A percentile compares a stretch with the other conserved stretches of the same genome.
phyloP scores from a whole-genome alignment of 2,329 filamentous ascomycete species.

The Aspergillus neotritici region DNA sequence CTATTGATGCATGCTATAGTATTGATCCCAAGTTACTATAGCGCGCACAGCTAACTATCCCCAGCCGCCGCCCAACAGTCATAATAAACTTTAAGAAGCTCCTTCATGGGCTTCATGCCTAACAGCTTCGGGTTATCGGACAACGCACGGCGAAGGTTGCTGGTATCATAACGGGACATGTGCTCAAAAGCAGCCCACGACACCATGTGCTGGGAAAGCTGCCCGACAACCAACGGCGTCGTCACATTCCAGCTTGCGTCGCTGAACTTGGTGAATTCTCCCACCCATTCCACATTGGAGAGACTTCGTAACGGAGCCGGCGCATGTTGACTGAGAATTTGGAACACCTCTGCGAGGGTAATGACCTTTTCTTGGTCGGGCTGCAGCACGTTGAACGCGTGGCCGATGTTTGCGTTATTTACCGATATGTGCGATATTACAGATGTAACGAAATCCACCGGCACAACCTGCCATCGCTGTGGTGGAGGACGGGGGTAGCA shows the following conservation, averaged over 20 bases:
- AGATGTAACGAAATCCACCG: constrained; percentile 13
- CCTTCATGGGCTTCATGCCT: neutral
- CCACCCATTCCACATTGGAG: constrained; percentile 1
- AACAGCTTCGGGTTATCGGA: constrained; percentile 2
- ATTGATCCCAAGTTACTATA: too few species aligned
- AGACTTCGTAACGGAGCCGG: constrained; percentile 1
- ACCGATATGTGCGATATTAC: constrained; percentile 12
- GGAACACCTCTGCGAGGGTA: neutral
- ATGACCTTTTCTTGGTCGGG: constrained; percentile 4
- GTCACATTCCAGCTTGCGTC: neutral
- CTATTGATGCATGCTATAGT: too few species aligned
- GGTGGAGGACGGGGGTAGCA: constrained; percentile 9
- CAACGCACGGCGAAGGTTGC: constrained; percentile 6
- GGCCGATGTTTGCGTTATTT: constrained; percentile 6
- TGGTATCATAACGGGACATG: constrained; percentile 2
- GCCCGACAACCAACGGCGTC: neutral
- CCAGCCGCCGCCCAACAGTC: constrained; percentile 1
- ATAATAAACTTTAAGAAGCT: constrained; percentile 6
- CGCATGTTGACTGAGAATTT: neutral
- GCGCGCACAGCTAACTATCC: neutral
- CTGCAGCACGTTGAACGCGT: constrained; percentile 15
- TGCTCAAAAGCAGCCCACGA: constrained; percentile 5
- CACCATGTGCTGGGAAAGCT: neutral
- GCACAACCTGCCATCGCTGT: constrained; percentile 10
- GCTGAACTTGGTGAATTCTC: neutral